A percentile compares a stretch with the other conserved stretches of the same genome.
These are phyloP conservation scores for Evernia prunastri DNA, from an alignment of 495 filamentous ascomycete genomes.

Conservation along the genomic window DNA sequence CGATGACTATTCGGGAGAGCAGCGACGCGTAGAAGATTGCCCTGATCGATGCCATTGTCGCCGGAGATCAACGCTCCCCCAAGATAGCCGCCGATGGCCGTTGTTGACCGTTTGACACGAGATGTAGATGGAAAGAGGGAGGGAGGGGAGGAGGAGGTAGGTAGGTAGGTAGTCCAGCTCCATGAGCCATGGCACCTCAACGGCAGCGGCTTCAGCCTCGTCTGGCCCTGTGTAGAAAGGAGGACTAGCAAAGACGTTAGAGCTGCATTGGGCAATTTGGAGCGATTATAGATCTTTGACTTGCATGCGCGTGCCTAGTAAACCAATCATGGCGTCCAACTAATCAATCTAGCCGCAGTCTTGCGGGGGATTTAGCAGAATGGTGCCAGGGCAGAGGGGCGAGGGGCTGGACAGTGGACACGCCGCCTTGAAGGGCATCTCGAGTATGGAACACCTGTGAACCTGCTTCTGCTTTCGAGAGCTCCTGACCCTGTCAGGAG, in stretches of 20 bases:
- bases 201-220: background rate
- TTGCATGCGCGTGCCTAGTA: background rate
- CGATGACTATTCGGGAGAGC: slow-evolving; percentile 13
- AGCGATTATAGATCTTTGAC: background rate
- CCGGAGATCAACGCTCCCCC: background rate
- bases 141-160: no score
- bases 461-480: no score
- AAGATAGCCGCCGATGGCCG: background rate
- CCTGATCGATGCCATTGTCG: background rate
- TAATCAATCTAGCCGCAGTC: background rate
- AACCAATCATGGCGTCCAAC: slow-evolving; percentile 1
- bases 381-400: background rate
- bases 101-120: background rate
- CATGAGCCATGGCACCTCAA: background rate
- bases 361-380: background rate
- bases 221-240: background rate
- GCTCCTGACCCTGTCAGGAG: no score
- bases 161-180: no score
- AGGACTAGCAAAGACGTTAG: background rate
- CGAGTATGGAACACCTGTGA: no score
- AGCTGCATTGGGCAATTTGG: background rate
- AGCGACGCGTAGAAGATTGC: slow-evolving; percentile 4
- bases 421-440: no score
- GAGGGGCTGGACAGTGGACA: no score
- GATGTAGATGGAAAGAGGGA: background rate